These are phyloP conservation scores for Hanseniaspora singularis DNA, from an alignment of 805 yeast genomes.

Conservation along the genomic window DNA sequence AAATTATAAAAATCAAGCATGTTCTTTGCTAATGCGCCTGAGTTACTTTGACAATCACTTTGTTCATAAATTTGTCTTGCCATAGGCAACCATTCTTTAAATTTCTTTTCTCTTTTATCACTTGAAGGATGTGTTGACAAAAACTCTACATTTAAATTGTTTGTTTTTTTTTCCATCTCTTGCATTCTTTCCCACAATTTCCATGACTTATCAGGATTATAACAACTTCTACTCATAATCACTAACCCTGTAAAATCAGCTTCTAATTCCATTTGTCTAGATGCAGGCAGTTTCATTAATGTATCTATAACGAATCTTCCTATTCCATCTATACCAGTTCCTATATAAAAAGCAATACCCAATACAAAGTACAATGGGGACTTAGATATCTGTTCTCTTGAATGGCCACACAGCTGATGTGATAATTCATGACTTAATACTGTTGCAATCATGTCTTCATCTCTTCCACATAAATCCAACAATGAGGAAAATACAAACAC, in stretches of 20 bases:
- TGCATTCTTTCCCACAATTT: constrained; percentile 77
- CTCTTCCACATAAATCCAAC: constrained; percentile 52
- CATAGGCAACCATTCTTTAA: constrained; percentile 54
- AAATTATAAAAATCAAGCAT: background rate
- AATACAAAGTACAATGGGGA: constrained; percentile 57
- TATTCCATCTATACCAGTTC: constrained; percentile 48
- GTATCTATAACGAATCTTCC: constrained; percentile 45
- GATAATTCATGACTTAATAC: constrained; percentile 88
- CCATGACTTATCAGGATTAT: constrained; percentile 61
- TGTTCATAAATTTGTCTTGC: constrained; percentile 27
- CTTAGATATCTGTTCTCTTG: constrained; percentile 67
- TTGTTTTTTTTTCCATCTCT: constrained; percentile 31
- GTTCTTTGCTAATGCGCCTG: constrained; percentile 3
- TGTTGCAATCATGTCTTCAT: constrained; percentile 91
- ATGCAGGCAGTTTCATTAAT: constrained; percentile 64
- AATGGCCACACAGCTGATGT: constrained; percentile 87
- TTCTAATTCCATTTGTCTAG: constrained; percentile 88
- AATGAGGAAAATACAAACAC: constrained; percentile 80
- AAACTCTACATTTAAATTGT: constrained; percentile 40
- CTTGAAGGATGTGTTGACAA: constrained; percentile 86
- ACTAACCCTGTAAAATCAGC: constrained; percentile 91
- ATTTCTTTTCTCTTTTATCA: constrained; percentile 54
- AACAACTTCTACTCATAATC: constrained; percentile 86
- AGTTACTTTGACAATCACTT: constrained; percentile 25
- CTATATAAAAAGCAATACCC: constrained; percentile 41